phyloP scores from a whole-genome alignment of 768 basidiomycete species.

The Lyophyllum semitale region DNA sequence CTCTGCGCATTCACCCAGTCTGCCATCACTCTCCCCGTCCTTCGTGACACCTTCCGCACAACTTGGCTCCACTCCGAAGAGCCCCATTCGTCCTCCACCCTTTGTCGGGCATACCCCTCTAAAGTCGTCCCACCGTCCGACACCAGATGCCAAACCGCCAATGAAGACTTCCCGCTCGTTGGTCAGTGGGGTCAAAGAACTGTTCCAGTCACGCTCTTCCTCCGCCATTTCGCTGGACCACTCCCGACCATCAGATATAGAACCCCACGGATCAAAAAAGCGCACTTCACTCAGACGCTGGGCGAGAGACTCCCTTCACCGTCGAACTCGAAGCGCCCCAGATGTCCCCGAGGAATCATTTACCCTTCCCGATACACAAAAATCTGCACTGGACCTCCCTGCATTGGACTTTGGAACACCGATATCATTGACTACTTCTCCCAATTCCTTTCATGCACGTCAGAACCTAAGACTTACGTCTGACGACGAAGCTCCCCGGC shows the following conservation, averaged over 20 bases:
- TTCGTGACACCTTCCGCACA: constrained; percentile 20
- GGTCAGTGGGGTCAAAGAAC: constrained; percentile 61
- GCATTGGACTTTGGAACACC: constrained; percentile 24
- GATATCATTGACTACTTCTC: constrained; percentile 13
- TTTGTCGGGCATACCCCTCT: constrained; percentile 15
- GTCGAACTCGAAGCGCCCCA: constrained; percentile 54
- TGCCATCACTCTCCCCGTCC: constrained; percentile 38
- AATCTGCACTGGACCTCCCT: too few relatives aligned
- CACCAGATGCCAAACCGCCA: constrained; percentile 19
- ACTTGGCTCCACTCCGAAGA: constrained; percentile 14
- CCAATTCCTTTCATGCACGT: constrained; percentile 8
- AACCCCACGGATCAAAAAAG: constrained; percentile 18
- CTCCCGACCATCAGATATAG: constrained; percentile 9
- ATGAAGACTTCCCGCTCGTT: constrained; percentile 46
- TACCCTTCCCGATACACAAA: constrained; percentile 17
- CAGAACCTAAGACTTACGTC: constrained; percentile 4
- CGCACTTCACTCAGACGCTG: constrained; percentile 45
- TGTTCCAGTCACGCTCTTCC: constrained; percentile 53
- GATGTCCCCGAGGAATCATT: constrained; percentile 33
- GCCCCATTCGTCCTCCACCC: constrained; percentile 16
- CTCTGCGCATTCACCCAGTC: constrained; percentile 16
- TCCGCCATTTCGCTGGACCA: constrained; percentile 35
- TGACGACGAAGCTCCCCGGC: constrained; percentile 7
- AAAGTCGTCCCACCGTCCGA: constrained; percentile 9
- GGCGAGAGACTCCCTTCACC: constrained; percentile 49